phyloP scores from a whole-genome alignment of 768 basidiomycete genomes.

The Tulasnella calospora region DNA sequence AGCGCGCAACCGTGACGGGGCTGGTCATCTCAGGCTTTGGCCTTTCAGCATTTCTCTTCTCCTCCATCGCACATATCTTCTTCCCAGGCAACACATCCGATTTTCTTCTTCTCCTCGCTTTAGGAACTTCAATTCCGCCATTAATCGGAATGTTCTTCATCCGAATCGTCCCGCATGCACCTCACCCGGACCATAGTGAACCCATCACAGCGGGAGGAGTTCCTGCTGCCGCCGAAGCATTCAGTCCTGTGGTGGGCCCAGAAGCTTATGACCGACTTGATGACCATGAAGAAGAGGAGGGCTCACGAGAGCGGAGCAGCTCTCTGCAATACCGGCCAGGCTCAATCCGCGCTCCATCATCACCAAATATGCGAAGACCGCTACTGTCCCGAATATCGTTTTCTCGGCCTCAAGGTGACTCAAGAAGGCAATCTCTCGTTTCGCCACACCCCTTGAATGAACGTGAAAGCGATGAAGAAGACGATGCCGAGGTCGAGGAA shows the following conservation, averaged over 20 bases:
- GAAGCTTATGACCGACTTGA: slow-evolving; percentile 18
- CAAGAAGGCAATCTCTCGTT: background rate
- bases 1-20: slow-evolving; percentile 73
- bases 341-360: background rate
- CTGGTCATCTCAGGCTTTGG: slow-evolving; percentile 84
- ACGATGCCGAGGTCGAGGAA: background rate
- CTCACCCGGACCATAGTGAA: slow-evolving; percentile 1
- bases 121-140: slow-evolving; percentile 78
- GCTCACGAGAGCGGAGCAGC: background rate
- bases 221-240: slow-evolving; percentile 33
- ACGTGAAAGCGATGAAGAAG: background rate
- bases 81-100: slow-evolving; percentile 75
- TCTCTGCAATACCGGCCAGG: slow-evolving; percentile 7
- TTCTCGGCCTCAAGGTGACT: background rate
- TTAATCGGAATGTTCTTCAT: slow-evolving; percentile 70
- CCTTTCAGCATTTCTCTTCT: slow-evolving; percentile 87
- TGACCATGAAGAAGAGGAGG: slow-evolving; percentile 24
- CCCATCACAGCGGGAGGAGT: background rate
- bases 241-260: slow-evolving; percentile 18
- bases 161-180: slow-evolving; percentile 54
- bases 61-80: slow-evolving; percentile 61
- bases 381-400: slow-evolving; percentile 3
- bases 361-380: slow-evolving; percentile 2
- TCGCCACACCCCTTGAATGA: slow-evolving; percentile 10
- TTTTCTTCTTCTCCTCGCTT: slow-evolving; percentile 66